Conservation (phyloP, 2,329 filamentous ascomycete genomes). For the Acarospora socialis region DNA sequence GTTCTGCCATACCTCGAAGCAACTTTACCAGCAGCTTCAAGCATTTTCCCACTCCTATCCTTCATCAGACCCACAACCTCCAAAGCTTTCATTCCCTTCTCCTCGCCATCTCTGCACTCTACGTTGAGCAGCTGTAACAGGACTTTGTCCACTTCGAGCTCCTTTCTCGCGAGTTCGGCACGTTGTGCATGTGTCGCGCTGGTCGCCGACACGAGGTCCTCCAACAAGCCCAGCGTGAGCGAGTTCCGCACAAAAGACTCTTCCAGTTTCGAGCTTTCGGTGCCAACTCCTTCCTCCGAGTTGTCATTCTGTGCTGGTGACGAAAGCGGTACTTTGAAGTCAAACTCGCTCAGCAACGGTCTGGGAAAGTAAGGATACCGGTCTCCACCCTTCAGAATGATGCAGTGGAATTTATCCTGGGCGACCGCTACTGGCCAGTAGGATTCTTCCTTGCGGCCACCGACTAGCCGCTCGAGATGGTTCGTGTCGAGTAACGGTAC, state of each 20-base stretch:
- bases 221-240: conserved; percentile 57
- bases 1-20: conserved; percentile 69
- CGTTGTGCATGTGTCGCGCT: conserved; percentile 51
- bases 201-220: conserved; percentile 58
- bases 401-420: conserved; percentile 87
- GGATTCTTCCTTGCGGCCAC: conserved; percentile 70
- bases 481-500: conserved; percentile 84
- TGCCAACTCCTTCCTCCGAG: conserved; percentile 18
- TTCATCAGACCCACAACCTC: conserved; percentile 80
- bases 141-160: conserved; percentile 79
- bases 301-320: conserved; percentile 40
- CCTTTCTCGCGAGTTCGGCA: conserved; percentile 51
- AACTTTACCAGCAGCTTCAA: conserved; percentile 81
- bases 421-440: conserved; percentile 96
- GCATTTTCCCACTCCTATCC: conserved; percentile 73
- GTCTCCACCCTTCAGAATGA: conserved; percentile 93
- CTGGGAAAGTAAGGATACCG: conserved; percentile 85
- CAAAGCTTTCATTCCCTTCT: conserved; percentile 83
- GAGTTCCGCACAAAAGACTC: conserved; percentile 66
- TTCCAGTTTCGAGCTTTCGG: conserved; percentile 53
- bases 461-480: conserved; percentile 64
- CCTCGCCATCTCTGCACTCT: conserved; percentile 86
- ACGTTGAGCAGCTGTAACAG: conserved; percentile 75
- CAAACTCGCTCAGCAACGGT: conserved; percentile 82
- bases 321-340: conserved; percentile 70